Evolutionary conservation across 805 yeast species (phyloP), one percentile per base, ranked within the genome.

Genomic region (Vanderwaltozyma yarrowii): DNA sequence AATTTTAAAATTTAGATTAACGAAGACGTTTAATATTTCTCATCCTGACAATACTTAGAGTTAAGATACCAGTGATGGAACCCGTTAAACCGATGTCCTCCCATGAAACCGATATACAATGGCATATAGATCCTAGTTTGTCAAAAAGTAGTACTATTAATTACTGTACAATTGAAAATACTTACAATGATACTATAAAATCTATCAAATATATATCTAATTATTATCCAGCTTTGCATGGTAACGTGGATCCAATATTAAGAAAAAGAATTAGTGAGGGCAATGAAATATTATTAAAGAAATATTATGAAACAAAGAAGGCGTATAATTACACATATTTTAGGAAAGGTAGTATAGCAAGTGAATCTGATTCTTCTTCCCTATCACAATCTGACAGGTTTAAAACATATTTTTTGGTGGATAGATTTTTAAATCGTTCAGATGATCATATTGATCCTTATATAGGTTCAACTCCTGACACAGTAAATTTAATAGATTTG

Each of bases 301-400:
- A 31, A 27, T 49, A 45, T 35, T 49, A 45, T 30, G 36, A 36
- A 24, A 14, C 44, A 3, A 46, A 45, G 32, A 49, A 43, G 29
- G 34, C 40, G 6, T 35, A 41, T 2, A 39, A 24, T 14, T 40
- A 39, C 28, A 41, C 37, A 17, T 40, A 37, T 13, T 31, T 38
- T 24, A 46, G 52, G 30, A 48, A 47, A 15, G 47, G 48, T 9
- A 49, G 54, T 34, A 38, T 47, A 11, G 40, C 43, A 2, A 47
- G 52, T 25, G 15, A 38, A 12, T 46, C 54, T 3, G 51, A 46
- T 20, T 25, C 41, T 5, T 44, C 54, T 3, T 37, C 37, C 3
- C 9, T 19, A 9, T 25, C 39, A 16, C 47, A 36, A 13, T 40
- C 38, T 13, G 52, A 49, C 15, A 43, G 43, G 17, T 40, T 43